These are phyloP conservation scores for Nemophila menziesii DNA, from an alignment of 257 asterid genomes.

Conservation along the genomic window DNA sequence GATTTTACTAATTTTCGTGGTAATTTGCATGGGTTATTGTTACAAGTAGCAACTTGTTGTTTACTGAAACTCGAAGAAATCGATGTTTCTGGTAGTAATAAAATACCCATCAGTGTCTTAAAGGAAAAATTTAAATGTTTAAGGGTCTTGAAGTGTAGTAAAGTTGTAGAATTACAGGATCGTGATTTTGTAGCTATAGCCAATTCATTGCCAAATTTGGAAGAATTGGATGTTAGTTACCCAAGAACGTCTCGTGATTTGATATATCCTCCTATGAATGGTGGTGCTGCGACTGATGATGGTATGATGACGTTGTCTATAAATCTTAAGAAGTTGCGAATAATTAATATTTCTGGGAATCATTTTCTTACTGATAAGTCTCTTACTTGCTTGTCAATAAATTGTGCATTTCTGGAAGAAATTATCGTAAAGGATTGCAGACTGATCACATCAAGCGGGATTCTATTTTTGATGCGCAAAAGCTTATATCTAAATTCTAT, in stretches of 20 bases:
- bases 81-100: conserved; percentile 3
- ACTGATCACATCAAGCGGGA: conserved; percentile 9
- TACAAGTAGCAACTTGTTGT: neutral
- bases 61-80: conserved; percentile 4
- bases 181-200: conserved; percentile 10
- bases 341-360: conserved; percentile 17
- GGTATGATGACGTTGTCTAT: conserved; percentile 10
- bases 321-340: conserved; percentile 8
- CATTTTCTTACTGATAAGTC: conserved; percentile 13
- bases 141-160: conserved; percentile 12
- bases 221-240: conserved; percentile 13
- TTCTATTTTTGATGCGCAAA: conserved; percentile 5
- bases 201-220: conserved; percentile 5
- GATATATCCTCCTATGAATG: neutral
- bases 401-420: conserved; percentile 8
- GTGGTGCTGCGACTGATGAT: conserved; percentile 8
- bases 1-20: conserved; percentile 8
- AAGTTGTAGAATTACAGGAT: conserved; percentile 2
- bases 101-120: conserved; percentile 3
- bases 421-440: conserved; percentile 7
- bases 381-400: conserved; percentile 5
- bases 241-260: conserved; percentile 2
- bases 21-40: conserved; percentile 1
- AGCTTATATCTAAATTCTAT: conserved; percentile 5
- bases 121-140: neutral